These are phyloP conservation scores for Lentinus brumalis DNA, from an alignment of 768 basidiomycete species.

Conservation along the genomic window DNA sequence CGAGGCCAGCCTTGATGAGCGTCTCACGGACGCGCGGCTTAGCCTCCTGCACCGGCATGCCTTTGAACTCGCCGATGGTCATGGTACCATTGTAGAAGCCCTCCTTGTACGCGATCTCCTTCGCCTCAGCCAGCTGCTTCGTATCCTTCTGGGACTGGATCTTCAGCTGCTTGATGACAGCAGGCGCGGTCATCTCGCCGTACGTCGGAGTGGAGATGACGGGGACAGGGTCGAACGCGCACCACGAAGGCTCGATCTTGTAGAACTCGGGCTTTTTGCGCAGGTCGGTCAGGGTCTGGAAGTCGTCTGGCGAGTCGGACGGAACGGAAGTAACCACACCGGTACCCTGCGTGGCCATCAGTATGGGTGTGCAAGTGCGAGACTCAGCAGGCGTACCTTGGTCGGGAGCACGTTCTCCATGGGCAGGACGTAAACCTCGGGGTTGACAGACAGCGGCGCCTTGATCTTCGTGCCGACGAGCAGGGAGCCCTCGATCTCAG, in stretches of 20 bases:
- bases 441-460: conserved; percentile 80
- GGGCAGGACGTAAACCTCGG: conserved; percentile 94
- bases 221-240: conserved; percentile 79
- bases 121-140: conserved; percentile 93
- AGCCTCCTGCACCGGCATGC: conserved; percentile 85
- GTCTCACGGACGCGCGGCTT: conserved; percentile 85
- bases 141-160: conserved; percentile 94
- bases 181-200: conserved; percentile 86
- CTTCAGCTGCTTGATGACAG: conserved; percentile 84
- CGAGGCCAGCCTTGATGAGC: conserved; percentile 77
- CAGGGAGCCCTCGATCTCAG: conserved; percentile 76
- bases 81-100: conserved; percentile 96
- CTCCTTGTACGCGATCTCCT: conserved; percentile 97
- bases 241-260: conserved; percentile 91
- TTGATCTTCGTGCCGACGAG: conserved; percentile 88
- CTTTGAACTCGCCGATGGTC: conserved; percentile 90
- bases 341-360: conserved; percentile 62
- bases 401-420: conserved; percentile 98
- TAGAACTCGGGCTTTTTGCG: conserved; percentile 97
- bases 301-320: conserved; percentile 98
- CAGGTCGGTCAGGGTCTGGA: conserved; percentile 83
- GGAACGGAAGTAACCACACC: conserved; percentile 98
- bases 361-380: neutral
- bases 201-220: conserved; percentile 90
- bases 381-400: conserved; percentile 53